Percentiles rank a stretch among this genome's conserved stretches.
These are phyloP conservation scores for Aplosporella prunicola DNA, from an alignment of 2,329 filamentous ascomycete genomes.

Conservation along the genomic window DNA sequence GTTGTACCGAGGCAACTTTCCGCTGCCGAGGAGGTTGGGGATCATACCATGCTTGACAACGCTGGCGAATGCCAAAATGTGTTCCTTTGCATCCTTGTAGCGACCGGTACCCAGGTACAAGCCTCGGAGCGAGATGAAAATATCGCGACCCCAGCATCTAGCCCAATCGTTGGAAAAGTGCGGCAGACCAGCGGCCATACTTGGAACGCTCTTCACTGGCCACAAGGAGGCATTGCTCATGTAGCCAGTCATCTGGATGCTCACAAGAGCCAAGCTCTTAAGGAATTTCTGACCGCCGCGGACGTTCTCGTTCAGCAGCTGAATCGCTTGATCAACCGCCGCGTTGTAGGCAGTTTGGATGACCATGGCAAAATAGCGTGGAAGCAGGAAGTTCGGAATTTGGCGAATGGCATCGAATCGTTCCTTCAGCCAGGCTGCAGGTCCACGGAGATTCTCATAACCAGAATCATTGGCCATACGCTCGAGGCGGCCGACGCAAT, in stretches of 20 bases:
- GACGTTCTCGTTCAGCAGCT: constrained; percentile 69
- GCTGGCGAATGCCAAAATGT: constrained; percentile 89
- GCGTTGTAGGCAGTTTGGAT: constrained; percentile 81
- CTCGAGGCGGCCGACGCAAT: constrained; percentile 69
- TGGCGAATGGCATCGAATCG: constrained; percentile 78
- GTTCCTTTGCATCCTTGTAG: constrained; percentile 80
- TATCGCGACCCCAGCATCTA: constrained; percentile 92
- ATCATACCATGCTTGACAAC: constrained; percentile 98
- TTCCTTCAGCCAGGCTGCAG: constrained; percentile 69
- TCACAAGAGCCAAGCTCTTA: constrained; percentile 81
- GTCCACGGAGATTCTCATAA: constrained; percentile 53
- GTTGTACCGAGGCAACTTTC: constrained; percentile 83
- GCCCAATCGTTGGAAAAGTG: constrained; percentile 94
- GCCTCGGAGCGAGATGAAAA: constrained; percentile 90
- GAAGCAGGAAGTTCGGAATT: constrained; percentile 81
- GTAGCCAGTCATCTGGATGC: constrained; percentile 78
- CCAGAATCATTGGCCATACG: constrained; percentile 55
- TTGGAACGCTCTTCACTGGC: constrained; percentile 74
- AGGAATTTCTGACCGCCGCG: constrained; percentile 79
- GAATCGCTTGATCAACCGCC: constrained; percentile 66
- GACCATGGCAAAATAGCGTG: constrained; percentile 85
- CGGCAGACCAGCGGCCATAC: constrained; percentile 81
- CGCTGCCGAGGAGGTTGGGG: constrained; percentile 81
- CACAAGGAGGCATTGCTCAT: constrained; percentile 87
- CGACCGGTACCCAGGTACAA: constrained; percentile 86